phyloP scores from a whole-genome alignment of 2,329 filamentous ascomycete genomes.

The Endoconidiophora laricicola region DNA sequence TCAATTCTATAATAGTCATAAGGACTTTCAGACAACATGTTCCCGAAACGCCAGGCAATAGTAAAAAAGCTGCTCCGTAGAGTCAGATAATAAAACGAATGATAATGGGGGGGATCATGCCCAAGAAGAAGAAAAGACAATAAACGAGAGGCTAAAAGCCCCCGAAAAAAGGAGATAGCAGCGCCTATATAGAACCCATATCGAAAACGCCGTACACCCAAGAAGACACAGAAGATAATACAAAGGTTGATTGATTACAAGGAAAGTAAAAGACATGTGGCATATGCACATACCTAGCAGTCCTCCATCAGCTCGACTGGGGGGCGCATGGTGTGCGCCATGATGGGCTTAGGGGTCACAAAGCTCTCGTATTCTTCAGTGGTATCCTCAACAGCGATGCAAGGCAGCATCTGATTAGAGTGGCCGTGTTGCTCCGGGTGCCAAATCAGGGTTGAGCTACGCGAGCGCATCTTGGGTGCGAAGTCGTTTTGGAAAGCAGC shows the following conservation, averaged over 20 bases:
- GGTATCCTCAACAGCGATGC: conserved; percentile 51
- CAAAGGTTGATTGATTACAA: conserved; percentile 1
- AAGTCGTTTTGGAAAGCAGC: conserved; percentile 14
- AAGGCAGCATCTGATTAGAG: conserved; percentile 34
- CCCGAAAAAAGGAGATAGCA: neutral
- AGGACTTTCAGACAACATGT: neutral
- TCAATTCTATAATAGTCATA: too few species aligned
- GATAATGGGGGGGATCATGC: neutral
- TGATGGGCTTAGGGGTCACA: conserved; percentile 20
- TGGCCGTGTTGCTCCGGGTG: conserved; percentile 38
- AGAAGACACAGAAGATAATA: neutral
- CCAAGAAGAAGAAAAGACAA: neutral
- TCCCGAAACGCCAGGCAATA: neutral
- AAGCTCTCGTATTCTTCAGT: conserved; percentile 32
- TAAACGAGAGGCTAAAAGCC: conserved; percentile 15
- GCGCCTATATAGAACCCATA: neutral
- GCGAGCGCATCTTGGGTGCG: conserved; percentile 28
- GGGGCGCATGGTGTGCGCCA: conserved; percentile 42
- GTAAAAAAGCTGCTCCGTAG: neutral
- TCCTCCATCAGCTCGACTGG: conserved; percentile 48
- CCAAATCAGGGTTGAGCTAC: conserved; percentile 51
- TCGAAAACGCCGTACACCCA: neutral
- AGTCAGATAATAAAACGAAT: conserved; percentile 1
- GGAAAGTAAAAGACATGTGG: neutral
- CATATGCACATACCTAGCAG: conserved; percentile 14